Evolutionary conservation across 306 rosid species (phyloP).

Genomic region (Sophora flavescens): DNA sequence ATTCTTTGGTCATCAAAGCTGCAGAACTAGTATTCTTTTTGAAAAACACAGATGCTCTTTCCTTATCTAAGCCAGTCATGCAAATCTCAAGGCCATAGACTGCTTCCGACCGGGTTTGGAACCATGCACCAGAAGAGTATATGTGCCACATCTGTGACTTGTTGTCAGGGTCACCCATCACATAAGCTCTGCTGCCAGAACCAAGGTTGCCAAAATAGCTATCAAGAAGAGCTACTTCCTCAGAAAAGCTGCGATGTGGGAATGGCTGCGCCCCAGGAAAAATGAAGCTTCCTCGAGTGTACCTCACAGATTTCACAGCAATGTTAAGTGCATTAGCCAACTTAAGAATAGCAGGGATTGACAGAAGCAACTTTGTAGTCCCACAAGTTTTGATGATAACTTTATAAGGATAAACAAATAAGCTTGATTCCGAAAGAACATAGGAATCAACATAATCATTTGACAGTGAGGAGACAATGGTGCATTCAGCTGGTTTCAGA

Average conservation of each 20-base stretch:
- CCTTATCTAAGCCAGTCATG: neutral
- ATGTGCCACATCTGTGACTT: conserved; percentile 1
- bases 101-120: neutral
- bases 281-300: conserved; percentile 71
- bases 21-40: neutral
- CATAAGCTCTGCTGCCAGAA: conserved; percentile 6
- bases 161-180: neutral
- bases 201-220: conserved; percentile 65
- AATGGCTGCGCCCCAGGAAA: conserved; percentile 74
- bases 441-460: conserved; percentile 67
- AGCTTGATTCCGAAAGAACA: conserved; percentile 76
- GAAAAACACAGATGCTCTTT: neutral
- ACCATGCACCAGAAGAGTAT: neutral
- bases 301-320: conserved; percentile 65
- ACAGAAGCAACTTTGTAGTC: conserved; percentile 66
- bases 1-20: conserved; percentile 3
- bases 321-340: conserved; percentile 58
- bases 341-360: conserved; percentile 68
- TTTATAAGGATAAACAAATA: conserved; percentile 69
- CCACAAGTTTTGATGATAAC: conserved; percentile 76
- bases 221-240: conserved; percentile 67
- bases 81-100: neutral
- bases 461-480: conserved; percentile 68
- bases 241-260: conserved; percentile 66
- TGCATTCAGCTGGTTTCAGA: conserved; percentile 71